phyloP scores from a whole-genome alignment of 441 rosid genomes.

The Mallotus repandus region DNA sequence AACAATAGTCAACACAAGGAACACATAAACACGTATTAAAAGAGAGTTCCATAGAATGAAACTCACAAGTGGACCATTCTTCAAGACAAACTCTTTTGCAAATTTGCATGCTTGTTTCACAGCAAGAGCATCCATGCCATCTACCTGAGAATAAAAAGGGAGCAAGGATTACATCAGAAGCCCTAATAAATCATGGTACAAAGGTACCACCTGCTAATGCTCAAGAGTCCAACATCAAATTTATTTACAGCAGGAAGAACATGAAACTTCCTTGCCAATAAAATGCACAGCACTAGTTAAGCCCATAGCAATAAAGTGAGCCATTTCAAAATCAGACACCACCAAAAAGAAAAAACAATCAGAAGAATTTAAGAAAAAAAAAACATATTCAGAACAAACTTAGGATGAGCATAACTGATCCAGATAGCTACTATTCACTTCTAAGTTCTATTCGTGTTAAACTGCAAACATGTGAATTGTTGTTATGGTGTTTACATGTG shows the following conservation, averaged over 20 bases:
- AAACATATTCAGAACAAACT: background rate
- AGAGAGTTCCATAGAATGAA: slow-evolving; percentile 9
- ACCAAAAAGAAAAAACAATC: no score
- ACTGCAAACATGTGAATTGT: background rate
- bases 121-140: slow-evolving; percentile 95
- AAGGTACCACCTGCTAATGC: background rate
- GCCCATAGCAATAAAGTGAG: background rate
- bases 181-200: no score
- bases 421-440: background rate
- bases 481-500: background rate
- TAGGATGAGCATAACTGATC: background rate
- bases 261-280: no score
- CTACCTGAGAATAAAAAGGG: slow-evolving; percentile 51
- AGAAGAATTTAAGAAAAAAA: no score
- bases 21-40: background rate
- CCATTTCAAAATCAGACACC: background rate
- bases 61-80: slow-evolving; percentile 95
- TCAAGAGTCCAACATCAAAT: background rate
- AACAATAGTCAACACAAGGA: slow-evolving; percentile 2
- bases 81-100: slow-evolving; percentile 86
- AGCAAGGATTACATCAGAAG: background rate
- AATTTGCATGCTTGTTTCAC: slow-evolving; percentile 96
- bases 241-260: no score
- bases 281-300: background rate
- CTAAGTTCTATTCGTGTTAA: background rate